Base-by-base conservation (phyloP, 2,329 filamentous ascomycete genomes). In the Helminthosporium solani region DNA sequence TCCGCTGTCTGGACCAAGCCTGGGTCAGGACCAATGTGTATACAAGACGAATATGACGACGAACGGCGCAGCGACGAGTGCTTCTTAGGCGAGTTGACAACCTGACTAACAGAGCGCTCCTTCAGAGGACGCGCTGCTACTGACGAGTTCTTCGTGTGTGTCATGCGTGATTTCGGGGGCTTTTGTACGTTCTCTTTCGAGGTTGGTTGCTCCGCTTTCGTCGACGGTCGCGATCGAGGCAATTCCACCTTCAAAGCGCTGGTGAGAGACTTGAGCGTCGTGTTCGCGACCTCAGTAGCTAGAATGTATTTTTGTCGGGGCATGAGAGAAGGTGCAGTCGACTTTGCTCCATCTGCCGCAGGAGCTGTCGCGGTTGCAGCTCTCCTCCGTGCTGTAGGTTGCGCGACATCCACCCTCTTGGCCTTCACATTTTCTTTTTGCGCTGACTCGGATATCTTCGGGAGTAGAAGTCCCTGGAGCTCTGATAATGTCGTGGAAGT, bases 241-340 rank as follows among this genome's bases (percentile, higher is more conserved):
- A 56, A 64, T 2, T 70, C 50, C 2, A 73, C 68, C 63, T 84
- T 90, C 16, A 83, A 75, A 0, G 83, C 83, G 45, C 87, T 83
- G n/a, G 78, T 78, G 3, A 92, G 76, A 8, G 80, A 77, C 60
- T 87, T 90, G 31, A 91, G 75, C 1, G 84, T 78, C 6, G 76
- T 74, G 64, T 91, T 92, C 58, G 90, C 82, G 28, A 89, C 76
- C 50, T 90, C 81, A 0, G 87, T 89, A 11, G 87, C 87, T 28
- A 91, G 71, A 35, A 81, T 75, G 40, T 83, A 83, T 65, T 79
- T 82, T 47, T 89, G 85, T 56, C 79, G 81, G 4, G 75, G 63
- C 3, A 78, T 72, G 23, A 86, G 66, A n/a, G 46, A 37, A 11
- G 42, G 43, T 2, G 56, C n/a, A 3, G 54, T 46, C 37, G 72